Base-by-base conservation (phyloP, 352 stramenopile genomes). In the Halophytophthora batemanensis region DNA sequence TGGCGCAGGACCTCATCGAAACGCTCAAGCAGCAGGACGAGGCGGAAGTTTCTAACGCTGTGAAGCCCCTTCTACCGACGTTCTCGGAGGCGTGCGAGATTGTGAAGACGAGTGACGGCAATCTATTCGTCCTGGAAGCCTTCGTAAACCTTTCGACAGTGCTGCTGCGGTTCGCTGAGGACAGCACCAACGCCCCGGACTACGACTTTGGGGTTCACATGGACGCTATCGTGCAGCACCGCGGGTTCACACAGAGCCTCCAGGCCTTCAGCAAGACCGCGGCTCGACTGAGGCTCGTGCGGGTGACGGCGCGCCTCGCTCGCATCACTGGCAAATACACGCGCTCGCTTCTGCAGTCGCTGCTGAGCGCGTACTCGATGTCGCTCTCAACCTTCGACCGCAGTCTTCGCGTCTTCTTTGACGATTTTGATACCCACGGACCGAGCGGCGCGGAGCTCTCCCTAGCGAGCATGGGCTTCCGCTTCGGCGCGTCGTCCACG, bases 361-460 rank as follows among this genome's bases (percentile, higher is more conserved):
- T 94, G 22, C 71, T 94, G 6, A 66, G 61, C 18, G 48, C 66
- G 5, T 94, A 94, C 59, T 71, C 63, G 13, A 86, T 90, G 64
- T 89, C 82, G 31, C 56, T 92, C 0, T 85, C 74, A 21, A 39
- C 59, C 0, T 61, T 79, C 8, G 84, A 94, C 56, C 67, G 80
- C 11, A 48, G 71, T 22, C 35, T 93, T 19, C 74, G 82, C 13
- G 53, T 69, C 1, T 25, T 90, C 21, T 67, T 90, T 3, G 57
- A 84, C n/a, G 61, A 73, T 0, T 86, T 90, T 38, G 77, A 87
- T 29, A 51, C 60, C 2, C 52, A 70, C 5, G 64, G 53, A 0
- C 60, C 61, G 15, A 61, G 86, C 15, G 50, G 67, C 15, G 65
- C 77, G 1, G 59, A 75, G 18, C 62, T 88, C 28, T 73, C 66